Base-by-base conservation (phyloP, 352 stramenopile species). In the Pythium apleroticum region DNA sequence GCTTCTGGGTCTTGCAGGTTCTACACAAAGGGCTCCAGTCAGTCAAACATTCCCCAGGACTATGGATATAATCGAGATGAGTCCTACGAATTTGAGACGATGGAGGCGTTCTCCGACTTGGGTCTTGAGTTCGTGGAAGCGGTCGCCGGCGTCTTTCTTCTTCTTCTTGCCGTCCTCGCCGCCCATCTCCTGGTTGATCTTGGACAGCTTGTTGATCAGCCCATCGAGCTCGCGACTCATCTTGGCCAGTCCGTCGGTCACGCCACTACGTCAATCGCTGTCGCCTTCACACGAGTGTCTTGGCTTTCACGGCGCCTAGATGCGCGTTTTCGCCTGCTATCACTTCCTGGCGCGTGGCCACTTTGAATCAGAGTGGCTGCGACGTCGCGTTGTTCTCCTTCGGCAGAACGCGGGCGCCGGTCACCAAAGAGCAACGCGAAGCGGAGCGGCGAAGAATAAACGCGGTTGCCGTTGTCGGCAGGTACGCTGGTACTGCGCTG, bases 161-260 rank as follows among this genome's bases (percentile, higher is more conserved):
- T 91, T 89, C 63, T 82, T 76, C 55, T 85, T 85, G 33, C 80
- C 73, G 24, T 93, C 84, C 9, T 91, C 75, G 4, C 85, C 81
- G 20, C 81, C 80, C 81, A 93, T 92, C 54, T 94, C 81, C 35
- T 87, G 74, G 64, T 95, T 90, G 64, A 95, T 86, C 45, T 83
- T 76, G 3, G 77, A 76, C 63, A 93, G 58, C 60, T 88, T 93
- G 74, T 81, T 74, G 60, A 94, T 67, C 46, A 93, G 65, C 20
- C 76, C 81, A 84, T 95, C 80, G 41, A 93, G 77, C 60, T 93
- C 83, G 69, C 83, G 76, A 66, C 80, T 90, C 83, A 90, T 90
- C 41, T 39, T 69, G 39, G 54, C 65, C 37, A 27, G 25, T 28
- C 27, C 19, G 49, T 57, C 48, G 22, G 46, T 30, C 17, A 25